Evolutionary conservation across 768 basidiomycete species (phyloP), one percentile per base, ranked within the genome.

Genomic region (Antrodiella citrinella): DNA sequence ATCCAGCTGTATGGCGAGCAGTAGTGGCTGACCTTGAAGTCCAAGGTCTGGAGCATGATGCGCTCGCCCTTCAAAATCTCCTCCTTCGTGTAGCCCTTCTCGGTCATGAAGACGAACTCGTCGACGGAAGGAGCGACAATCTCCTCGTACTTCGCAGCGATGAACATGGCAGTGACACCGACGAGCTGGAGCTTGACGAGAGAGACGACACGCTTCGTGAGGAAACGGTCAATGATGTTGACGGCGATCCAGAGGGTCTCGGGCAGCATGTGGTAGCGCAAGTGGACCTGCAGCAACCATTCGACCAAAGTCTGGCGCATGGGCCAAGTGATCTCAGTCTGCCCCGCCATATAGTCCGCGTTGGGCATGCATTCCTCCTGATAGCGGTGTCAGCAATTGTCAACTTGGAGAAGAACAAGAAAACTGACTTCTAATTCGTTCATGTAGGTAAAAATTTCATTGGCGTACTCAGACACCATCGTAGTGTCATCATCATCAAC

Each of bases 1-100:
- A 98, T 93, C 95, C 96, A 98, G 65, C 89, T 92, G 73, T 98
- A 98, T 3, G 96, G 96, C 47, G 94, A 96, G 72, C 96, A 98
- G 69, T 99, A 99, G 53, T 93, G 85, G 52, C 94, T 97, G 68
- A 99, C 66, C 67, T 86, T 83, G 72, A 98, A 98, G 54, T 96
- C 92, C 48, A 99, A 80, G 24, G 91, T 90, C 72, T 93, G 91
- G 51, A 98, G 73, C 66, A 98, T 84, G 64, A 98, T 97, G 30
- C 91, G 83, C 69, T 99, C 96, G 64, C 96, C 96, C 68, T 96
- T 97, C 55, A 99, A 76, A 62, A 99, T 93, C 69, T 99, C 96
- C 50, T 98, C 95, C 67, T 84, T 86, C 48, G 80, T 80, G 69
- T 92, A 98, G 1, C 88, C 92, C 52, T 86, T 88, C 68, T 98